Conservation (phyloP, 1,284 basidiomycete genomes). For the Cystobasidium pallidum region DNA sequence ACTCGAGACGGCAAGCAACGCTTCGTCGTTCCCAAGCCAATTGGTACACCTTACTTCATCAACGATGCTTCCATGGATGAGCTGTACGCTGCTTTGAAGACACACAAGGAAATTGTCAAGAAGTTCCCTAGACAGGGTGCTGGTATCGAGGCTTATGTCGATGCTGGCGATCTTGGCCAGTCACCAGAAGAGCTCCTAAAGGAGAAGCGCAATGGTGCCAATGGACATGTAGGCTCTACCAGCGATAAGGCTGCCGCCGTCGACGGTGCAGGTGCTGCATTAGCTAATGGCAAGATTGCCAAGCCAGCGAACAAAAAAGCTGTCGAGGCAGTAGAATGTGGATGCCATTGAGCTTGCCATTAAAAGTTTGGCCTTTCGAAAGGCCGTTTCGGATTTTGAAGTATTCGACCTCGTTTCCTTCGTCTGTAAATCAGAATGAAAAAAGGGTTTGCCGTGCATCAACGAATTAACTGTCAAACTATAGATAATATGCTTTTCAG, state of each 20-base stretch:
- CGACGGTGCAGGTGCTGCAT: conserved; percentile 19
- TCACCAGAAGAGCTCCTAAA: conserved; percentile 55
- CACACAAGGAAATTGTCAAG: conserved; percentile 56
- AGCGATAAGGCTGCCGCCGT: conserved; percentile 40
- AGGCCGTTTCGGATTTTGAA: neutral
- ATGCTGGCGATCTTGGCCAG: conserved; percentile 59
- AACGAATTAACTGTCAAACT: neutral
- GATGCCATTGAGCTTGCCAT: neutral
- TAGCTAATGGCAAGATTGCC: conserved; percentile 27
- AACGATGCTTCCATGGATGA: conserved; percentile 59
- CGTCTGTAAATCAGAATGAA: neutral
- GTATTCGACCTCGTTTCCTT: neutral
- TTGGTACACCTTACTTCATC: conserved; percentile 59
- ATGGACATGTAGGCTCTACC: conserved; percentile 47
- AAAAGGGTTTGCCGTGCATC: neutral
- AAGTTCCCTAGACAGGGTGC: conserved; percentile 54
- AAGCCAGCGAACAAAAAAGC: conserved; percentile 33
- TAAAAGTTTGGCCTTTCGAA: neutral
- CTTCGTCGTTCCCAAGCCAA: conserved; percentile 57
- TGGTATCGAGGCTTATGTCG: conserved; percentile 59
- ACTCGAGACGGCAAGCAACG: conserved; percentile 60
- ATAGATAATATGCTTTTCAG: neutral
- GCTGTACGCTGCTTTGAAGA: conserved; percentile 56
- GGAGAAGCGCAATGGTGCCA: conserved; percentile 48
- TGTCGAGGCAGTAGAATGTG: conserved; percentile 23